Percentiles rank a stretch among this genome's conserved stretches.
These are phyloP conservation scores for Aspergillus sp. DNA, from an alignment of 2,329 filamentous ascomycete species.

Conservation along the genomic window DNA sequence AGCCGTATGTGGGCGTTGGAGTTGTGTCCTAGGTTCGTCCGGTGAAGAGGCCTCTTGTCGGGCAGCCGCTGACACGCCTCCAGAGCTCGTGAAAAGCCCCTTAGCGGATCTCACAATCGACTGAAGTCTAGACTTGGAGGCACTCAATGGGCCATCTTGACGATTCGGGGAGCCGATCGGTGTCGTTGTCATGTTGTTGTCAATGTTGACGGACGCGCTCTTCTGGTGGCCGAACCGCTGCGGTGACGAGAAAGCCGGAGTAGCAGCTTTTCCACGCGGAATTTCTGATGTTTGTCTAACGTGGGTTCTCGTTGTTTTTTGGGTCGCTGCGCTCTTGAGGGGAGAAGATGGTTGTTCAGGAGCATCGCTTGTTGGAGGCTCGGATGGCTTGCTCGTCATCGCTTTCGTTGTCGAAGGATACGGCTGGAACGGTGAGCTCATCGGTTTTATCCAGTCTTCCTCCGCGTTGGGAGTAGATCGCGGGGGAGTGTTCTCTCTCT, in stretches of 20 bases:
- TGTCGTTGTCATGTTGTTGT: conserved; percentile 55
- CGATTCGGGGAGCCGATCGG: conserved; percentile 57
- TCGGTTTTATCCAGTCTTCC: conserved; percentile 62
- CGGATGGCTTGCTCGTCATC: conserved; percentile 59
- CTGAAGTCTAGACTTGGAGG: conserved; percentile 88
- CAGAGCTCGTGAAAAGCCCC: conserved; percentile 77
- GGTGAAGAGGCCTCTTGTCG: conserved; percentile 56
- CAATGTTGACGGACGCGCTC: conserved; percentile 58
- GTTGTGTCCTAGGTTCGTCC: conserved; percentile 31
- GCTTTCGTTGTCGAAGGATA: conserved; percentile 61
- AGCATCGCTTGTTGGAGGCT: conserved; percentile 25
- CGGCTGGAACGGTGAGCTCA: conserved; percentile 48
- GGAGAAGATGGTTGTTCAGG: conserved; percentile 13
- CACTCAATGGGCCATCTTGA: conserved; percentile 79
- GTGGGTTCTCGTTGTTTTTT: conserved; percentile 16
- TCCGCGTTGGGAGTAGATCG: conserved; percentile 43
- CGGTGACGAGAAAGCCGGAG: conserved; percentile 58
- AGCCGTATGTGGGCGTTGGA: conserved; percentile 28
- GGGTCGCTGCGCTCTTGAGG: conserved; percentile 12
- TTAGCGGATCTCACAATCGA: conserved; percentile 87
- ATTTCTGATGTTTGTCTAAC: conserved; percentile 28
- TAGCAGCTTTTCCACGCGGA: conserved; percentile 65
- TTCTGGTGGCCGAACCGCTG: conserved; percentile 56
- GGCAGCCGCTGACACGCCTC: conserved; percentile 57
- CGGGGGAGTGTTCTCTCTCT: conserved; percentile 20